A percentile compares a stretch with the other conserved stretches of the same genome.
Conservation (phyloP, 2,329 filamentous ascomycete species). For the Colletotrichum tofieldiae region DNA sequence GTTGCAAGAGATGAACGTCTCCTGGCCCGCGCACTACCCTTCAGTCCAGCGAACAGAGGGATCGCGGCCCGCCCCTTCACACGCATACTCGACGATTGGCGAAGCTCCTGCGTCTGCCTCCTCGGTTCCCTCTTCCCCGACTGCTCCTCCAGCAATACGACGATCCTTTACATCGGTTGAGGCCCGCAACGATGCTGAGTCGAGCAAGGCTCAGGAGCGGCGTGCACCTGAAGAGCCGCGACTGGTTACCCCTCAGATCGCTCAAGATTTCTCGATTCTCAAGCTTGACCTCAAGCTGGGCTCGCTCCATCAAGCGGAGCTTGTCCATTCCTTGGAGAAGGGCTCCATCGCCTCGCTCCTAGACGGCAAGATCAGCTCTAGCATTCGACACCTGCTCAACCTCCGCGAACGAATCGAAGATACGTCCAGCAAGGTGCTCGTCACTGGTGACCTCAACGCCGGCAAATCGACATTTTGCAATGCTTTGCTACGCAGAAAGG, state of each 20-base stretch:
- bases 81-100: conserved; percentile 73
- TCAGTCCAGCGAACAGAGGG: conserved; percentile 78
- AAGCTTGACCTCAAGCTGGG: conserved; percentile 96
- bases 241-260: conserved; percentile 91
- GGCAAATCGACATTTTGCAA: conserved; percentile 99
- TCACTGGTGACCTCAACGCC: conserved; percentile 96
- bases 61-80: conserved; percentile 74
- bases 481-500: conserved; percentile 91
- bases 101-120: conserved; percentile 60
- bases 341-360: conserved; percentile 89
- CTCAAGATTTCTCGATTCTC: conserved; percentile 94
- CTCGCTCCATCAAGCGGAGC: conserved; percentile 85
- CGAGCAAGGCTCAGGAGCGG: conserved; percentile 78
- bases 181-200: conserved; percentile 71
- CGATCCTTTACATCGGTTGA: conserved; percentile 82
- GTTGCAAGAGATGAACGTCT: conserved; percentile 89
- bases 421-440: conserved; percentile 94
- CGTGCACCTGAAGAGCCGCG: conserved; percentile 79
- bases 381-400: conserved; percentile 89
- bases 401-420: conserved; percentile 96
- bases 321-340: conserved; percentile 96
- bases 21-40: conserved; percentile 96
- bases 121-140: conserved; percentile 54
- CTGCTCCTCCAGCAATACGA: conserved; percentile 68
- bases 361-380: conserved; percentile 94